phyloP scores from a whole-genome alignment of 805 yeast species.

The Wickerhamiella sorbophila region DNA sequence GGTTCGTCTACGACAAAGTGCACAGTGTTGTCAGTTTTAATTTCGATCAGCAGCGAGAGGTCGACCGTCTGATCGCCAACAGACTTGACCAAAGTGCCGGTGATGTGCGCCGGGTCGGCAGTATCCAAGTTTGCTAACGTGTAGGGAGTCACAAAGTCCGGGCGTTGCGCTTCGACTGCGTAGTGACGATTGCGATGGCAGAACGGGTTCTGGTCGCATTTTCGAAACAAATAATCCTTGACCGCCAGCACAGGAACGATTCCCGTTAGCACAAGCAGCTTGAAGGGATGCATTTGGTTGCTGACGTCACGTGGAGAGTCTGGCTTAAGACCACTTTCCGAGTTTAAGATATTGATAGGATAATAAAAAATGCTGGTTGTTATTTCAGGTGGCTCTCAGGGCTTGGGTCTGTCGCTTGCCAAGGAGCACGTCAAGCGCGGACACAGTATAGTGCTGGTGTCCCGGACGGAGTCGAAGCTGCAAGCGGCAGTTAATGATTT shows the following conservation, averaged over 20 bases:
- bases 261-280: not conserved
- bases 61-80: conserved; percentile 23
- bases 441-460: conserved; percentile 58
- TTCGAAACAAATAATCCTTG: conserved; percentile 40
- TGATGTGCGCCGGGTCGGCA: conserved; percentile 5
- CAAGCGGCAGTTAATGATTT: conserved; percentile 35
- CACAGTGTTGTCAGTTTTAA: conserved; percentile 48
- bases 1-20: conserved; percentile 56
- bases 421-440: conserved; percentile 36
- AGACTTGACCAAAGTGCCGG: conserved; percentile 11
- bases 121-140: conserved; percentile 18
- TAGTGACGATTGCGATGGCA: conserved; percentile 67
- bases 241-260: conserved; percentile 11
- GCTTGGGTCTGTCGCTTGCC: conserved; percentile 75
- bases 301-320: conserved; percentile 3
- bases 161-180: conserved; percentile 32
- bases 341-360: no score
- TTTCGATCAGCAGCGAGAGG: conserved; percentile 43
- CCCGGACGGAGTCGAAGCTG: conserved; percentile 57
- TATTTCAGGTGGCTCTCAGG: conserved; percentile 92
- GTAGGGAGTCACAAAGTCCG: conserved; percentile 30
- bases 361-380: conserved; percentile 44
- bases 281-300: not conserved
- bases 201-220: conserved; percentile 69
- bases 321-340: conserved; percentile 18